A percentile compares a stretch with the other conserved stretches of the same genome.
phyloP scores from a whole-genome alignment of 1,284 basidiomycete genomes.

The Tylopilus sp. region DNA sequence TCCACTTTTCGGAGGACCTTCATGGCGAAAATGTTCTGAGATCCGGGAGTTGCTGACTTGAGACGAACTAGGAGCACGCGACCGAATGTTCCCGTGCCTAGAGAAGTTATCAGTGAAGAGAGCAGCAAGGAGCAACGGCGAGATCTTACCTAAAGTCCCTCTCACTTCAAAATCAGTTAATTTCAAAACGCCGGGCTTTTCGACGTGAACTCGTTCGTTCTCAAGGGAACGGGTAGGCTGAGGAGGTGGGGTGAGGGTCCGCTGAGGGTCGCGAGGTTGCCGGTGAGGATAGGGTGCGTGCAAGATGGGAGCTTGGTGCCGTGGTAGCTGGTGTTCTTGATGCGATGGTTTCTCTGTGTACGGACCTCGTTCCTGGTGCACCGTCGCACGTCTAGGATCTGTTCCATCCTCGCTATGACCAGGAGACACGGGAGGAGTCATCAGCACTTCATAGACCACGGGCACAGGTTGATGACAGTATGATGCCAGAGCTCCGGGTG shows the following conservation, averaged over 20 bases:
- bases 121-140: conserved; percentile 3
- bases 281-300: conserved; percentile 12
- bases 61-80: conserved; percentile 84
- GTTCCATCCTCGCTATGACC: conserved; percentile 37
- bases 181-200: conserved; percentile 50
- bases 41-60: conserved; percentile 45
- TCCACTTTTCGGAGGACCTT: conserved; percentile 92
- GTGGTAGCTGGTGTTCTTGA: conserved; percentile 9
- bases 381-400: conserved; percentile 27
- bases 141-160: conserved; percentile 64
- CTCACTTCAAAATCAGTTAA: conserved; percentile 78
- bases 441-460: conserved; percentile 41
- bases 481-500: conserved; percentile 11
- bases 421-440: conserved; percentile 61
- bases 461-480: conserved; percentile 19
- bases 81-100: conserved; percentile 92
- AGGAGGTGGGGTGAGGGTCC: conserved; percentile 31
- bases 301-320: conserved; percentile 5
- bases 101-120: conserved; percentile 6
- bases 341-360: conserved; percentile 23
- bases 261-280: conserved; percentile 18
- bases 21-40: conserved; percentile 79
- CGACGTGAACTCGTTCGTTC: conserved; percentile 64
- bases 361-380: conserved; percentile 31
- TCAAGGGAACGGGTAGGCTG: conserved; percentile 59